Evolutionary conservation across 2,329 filamentous ascomycete species (phyloP), one percentile per base, ranked within the genome.

Genomic region (Botrytis squamosa): DNA sequence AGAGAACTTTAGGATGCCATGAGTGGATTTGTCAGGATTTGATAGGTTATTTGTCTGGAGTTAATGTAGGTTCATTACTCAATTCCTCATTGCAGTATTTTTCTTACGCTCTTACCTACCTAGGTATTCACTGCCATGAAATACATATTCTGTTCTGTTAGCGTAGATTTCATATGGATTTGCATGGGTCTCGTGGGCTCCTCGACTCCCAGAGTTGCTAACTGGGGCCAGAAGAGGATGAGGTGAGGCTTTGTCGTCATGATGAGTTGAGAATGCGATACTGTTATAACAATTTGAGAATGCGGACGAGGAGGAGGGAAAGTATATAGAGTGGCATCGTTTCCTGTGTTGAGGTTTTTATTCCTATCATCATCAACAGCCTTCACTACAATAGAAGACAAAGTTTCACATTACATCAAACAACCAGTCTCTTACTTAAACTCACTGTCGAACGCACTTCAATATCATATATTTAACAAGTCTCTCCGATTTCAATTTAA

Each of bases 221-320:
- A 42, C 66, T 25, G 25, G 69, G 69, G 60, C 42, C 29, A 29
- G 42, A 33, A 66, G 29, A 72, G 63, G 70, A 72, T 72, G 62
- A 72, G 62, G 70, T 72, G 70, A 72, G 70, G 70, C 70, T 52
- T 67, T 68, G 33, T 69, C 71, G 63, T 72, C 71, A 72, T 72
- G 36, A 42, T 57, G 66, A 57, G 36, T 69, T 44, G 52, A 33
- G 60, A 44, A n/a, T 64, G 25, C 38, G 4, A n/a, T 64, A 42
- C 38, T 65, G n/a, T 22, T 29, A 57, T 69, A 42, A 38, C 38
- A 25, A 42, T 20, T 42, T 55, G n/a, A 42, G 36, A 40, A 36
- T 16, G 33, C 18, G 18, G 18, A 44, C 12, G 40, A 66, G 52
- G 49, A 33, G 16, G 25, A 7, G 16, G 4, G 25, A 38, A 46